Base-by-base conservation (phyloP, 2,329 filamentous ascomycete genomes). In the Aspergillus alliaceus region DNA sequence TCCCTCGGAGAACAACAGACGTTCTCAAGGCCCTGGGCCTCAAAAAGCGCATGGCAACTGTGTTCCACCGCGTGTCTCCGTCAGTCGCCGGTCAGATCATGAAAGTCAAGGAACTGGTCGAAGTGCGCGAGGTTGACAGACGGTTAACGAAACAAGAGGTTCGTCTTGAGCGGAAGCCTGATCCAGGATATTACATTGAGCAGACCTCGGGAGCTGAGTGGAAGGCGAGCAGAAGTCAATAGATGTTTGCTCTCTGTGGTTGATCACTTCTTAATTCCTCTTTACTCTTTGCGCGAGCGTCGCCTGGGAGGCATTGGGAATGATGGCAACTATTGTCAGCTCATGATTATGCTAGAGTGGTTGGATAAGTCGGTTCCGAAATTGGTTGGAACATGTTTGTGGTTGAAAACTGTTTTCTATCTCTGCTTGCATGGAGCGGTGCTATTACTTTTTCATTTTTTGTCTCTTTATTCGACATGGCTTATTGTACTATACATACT, bases 51-150 rank as follows among this genome's bases (percentile, higher is more conserved):
- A 87, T 88, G 83, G 87, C 87, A 70, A 93, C 90, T 53, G 93
- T 96, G 69, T 96, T 96, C 82, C 89, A 96, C 76, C 90, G 90
- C 35, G 91, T 96, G 60, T 84, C 84, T 60, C 86, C 87, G 40
- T 87, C 91, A 65, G 86, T 91, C 60, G 93, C 93, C 9, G 93
- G 93, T 72, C 91, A 96, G 80, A 91, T 97, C 70, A 89, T 97
- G 82, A 89, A 89, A 76, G 91, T 97, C 67, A 97, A 97, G 81
- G 93, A 97, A 78, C 80, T 97, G 61, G 90, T 97, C 46, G 82
- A 85, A 53, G 91, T 96, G 34, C 80, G 86, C 64, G 92, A 96
- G 78, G 91, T 96, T 44, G 86, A 87, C 32, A 73, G 77, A 60
- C 74, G 82, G 31, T 72, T 91, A 76, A 87, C 82, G 7, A 84